Evolutionary conservation across 1,284 basidiomycete species (phyloP), one percentile per base, ranked within the genome.

Genomic region (Gastroboletus turbinatus): DNA sequence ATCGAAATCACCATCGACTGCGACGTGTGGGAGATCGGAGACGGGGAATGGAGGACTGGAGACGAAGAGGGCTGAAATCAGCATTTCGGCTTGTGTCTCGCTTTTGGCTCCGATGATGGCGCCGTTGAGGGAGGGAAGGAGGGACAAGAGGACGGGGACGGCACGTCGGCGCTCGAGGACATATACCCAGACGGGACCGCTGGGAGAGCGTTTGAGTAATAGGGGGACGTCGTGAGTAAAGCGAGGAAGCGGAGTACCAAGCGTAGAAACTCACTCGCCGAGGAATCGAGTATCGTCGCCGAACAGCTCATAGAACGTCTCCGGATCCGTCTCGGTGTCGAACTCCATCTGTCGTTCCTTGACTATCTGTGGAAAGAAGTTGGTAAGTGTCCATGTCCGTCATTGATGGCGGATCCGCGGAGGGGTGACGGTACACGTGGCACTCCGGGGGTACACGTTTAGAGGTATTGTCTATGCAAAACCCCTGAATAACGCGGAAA

Each of bases 291-390:
- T 81, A 63, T 91, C 87, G 39, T 86, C 81, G 21, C 88, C 89
- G 65, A 91, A 91, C 40, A 91, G 72, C 63, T 90, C 88, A 55
- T 81, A 85, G 53, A 91, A 76, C 1, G 83, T 83, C 29, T 91
- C 88, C 25, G 87, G 87, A 62, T 91, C 88, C 10, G 84, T 82
- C 65, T 91, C 89, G 19, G 82, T 79, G 65, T 90, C 88, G 63
- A 91, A 90, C 62, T 90, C 88, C 86, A 91, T 90, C 68, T 89
- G 89, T 23, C 88, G 75, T 71, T 91, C 88, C 70, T 91, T 91
- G 52, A 89, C 83, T 64, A 91, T 90, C 88, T 90, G 63, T 13
- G 40, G 56, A 57, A 5, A 40, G 36, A 53, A 3, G 17, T 51
- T 19, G 21, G 54, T 64, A 19, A 66, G 54, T 36, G 25, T 17